Evolutionary conservation across 208 protist species (phyloP).

Genomic region (Trypanosoma melophagium): DNA sequence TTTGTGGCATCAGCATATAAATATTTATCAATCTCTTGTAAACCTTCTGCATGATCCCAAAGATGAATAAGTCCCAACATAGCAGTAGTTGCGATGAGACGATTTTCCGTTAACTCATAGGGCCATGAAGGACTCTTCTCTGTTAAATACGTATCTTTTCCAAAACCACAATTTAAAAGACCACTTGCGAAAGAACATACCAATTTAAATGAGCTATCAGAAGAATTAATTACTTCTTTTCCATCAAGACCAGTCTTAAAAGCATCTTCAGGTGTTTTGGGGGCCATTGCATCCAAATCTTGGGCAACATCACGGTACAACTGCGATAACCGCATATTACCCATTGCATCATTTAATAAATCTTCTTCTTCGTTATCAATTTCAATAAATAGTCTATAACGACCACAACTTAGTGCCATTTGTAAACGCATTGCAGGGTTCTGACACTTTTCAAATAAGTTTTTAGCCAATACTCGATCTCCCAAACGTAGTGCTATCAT

Average conservation of each 20-base stretch:
- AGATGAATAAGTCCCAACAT: conserved; percentile 96
- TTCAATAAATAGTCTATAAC: conserved; percentile 86
- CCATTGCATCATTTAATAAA: conserved; percentile 85
- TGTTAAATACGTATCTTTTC: conserved; percentile 97
- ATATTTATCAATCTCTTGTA: conserved; percentile 96
- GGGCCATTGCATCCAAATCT: conserved; percentile 95
- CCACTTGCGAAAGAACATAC: conserved; percentile 97
- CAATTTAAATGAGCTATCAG: conserved; percentile 94
- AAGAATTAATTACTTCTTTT: conserved; percentile 28
- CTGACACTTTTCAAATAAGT: conserved; percentile 82
- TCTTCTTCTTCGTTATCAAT: conserved; percentile 89
- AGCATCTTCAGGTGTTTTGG: conserved; percentile 97
- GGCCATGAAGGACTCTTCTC: conserved; percentile 82
- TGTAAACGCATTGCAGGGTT: conserved; percentile 78
- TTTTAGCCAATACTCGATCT: conserved; percentile 67
- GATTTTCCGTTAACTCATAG: conserved; percentile 97
- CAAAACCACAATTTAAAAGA: conserved; percentile 95
- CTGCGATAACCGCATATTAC: conserved; percentile 95
- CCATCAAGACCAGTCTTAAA: conserved; percentile 94
- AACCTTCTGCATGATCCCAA: conserved; percentile 97
- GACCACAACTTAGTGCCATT: conserved; percentile 93
- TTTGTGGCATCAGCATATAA: conserved; percentile 93
- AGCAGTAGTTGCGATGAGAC: conserved; percentile 95
- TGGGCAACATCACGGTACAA: conserved; percentile 93
- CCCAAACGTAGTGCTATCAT: conserved; percentile 87